Evolutionary conservation across 2,329 filamentous ascomycete genomes (phyloP).

Genomic region (Neurospora crassa): DNA sequence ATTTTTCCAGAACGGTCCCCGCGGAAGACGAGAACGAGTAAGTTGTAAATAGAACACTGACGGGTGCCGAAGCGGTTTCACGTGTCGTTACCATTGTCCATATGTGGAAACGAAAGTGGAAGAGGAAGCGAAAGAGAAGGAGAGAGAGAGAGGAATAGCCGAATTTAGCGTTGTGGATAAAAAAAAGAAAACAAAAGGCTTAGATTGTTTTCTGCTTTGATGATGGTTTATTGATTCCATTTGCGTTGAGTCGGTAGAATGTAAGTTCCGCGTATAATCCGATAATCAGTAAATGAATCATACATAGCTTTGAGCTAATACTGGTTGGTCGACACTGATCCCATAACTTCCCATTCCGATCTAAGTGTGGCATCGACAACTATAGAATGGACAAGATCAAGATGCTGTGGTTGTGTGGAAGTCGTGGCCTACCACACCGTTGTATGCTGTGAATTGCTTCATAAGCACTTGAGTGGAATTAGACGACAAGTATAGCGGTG

Average conservation of each 20-base stretch:
- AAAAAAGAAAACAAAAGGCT: background rate
- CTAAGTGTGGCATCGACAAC: too few relatives aligned
- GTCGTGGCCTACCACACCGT: too few relatives aligned
- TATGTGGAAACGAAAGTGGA: background rate
- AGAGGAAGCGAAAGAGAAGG: background rate
- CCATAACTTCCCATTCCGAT: too few relatives aligned
- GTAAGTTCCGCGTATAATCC: background rate
- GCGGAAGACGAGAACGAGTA: constrained; percentile 9
- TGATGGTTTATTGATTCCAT: background rate
- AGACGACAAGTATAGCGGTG: too few relatives aligned
- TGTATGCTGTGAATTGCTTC: too few relatives aligned
- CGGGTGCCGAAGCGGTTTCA: background rate
- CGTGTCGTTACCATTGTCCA: background rate
- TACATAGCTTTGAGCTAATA: too few relatives aligned
- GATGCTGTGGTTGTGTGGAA: too few relatives aligned
- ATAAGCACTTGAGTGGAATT: too few relatives aligned
- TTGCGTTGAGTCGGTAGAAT: background rate
- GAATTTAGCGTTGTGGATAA: background rate
- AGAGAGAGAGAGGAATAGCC: background rate
- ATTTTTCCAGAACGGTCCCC: background rate
- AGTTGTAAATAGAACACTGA: background rate
- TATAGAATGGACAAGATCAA: too few relatives aligned
- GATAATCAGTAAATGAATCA: background rate
- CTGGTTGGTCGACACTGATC: too few relatives aligned
- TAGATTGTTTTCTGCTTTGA: background rate